Percentiles rank a stretch among this genome's conserved stretches.
Evolutionary conservation across 768 basidiomycete species (phyloP).

Genomic region (Tricholoma terreum): DNA sequence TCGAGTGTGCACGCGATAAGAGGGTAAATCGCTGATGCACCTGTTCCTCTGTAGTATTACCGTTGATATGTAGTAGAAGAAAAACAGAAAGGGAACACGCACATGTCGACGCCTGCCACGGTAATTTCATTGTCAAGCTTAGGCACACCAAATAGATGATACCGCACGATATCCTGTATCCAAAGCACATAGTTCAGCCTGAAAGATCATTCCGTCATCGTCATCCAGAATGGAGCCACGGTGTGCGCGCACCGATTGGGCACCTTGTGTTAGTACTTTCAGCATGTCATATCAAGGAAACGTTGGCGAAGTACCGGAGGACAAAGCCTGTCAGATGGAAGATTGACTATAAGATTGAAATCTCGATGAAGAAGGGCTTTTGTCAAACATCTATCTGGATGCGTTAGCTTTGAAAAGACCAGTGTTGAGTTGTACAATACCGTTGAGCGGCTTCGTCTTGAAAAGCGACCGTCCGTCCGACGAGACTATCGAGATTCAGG

Average conservation of each 20-base stretch:
- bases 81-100: conserved; percentile 20
- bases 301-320: conserved; percentile 63
- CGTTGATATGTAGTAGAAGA: neutral
- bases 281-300: neutral
- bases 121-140: neutral
- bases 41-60: conserved; percentile 66
- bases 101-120: conserved; percentile 73
- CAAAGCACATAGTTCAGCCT: conserved; percentile 88
- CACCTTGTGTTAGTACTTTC: conserved; percentile 44
- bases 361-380: conserved; percentile 73
- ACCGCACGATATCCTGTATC: conserved; percentile 66
- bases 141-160: conserved; percentile 15
- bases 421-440: conserved; percentile 28
- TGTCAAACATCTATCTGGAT: conserved; percentile 61
- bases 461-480: conserved; percentile 62
- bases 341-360: conserved; percentile 56
- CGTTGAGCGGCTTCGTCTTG: conserved; percentile 66
- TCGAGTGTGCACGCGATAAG: conserved; percentile 61
- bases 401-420: neutral
- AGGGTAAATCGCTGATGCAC: conserved; percentile 88
- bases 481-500: conserved; percentile 1
- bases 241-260: conserved; percentile 57
- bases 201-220: neutral
- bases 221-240: neutral
- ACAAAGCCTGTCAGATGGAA: conserved; percentile 76